Evolutionary conservation across 257 asterid genomes (phyloP), one percentile per base, ranked within the genome.

Genomic region (Echites panduratus): DNA sequence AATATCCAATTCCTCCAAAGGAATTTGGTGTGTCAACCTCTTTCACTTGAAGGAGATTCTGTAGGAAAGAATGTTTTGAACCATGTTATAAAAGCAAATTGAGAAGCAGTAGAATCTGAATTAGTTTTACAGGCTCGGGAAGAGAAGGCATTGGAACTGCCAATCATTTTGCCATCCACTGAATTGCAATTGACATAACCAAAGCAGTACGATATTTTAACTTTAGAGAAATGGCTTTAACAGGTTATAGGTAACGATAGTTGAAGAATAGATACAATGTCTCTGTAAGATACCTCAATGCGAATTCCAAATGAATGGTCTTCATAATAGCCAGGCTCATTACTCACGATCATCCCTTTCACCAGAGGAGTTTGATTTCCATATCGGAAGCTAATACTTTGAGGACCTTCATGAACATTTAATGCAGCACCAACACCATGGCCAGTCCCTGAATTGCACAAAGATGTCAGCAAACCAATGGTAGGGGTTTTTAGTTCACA

Each of bases 351-450:
- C 99, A 95, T 95, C 89, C 98, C 97, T 85, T 83, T 83, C 85
- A 90, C 73, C 84, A 95, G 84, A 5, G 98, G 97, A 64, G 98
- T 90, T 89, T 82, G 85, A 82, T 95, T 95, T 77, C 98, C 97
- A 82, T 87, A 95, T 70, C 99, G 89, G 79, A 87, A 95, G 86
- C 97, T 95, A 82, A 95, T 95, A 78, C 99, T 90, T 76, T 95
- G 99, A 79, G 99, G 99, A 76, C 99, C 99, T 86, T 95, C 99
- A 40, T 95, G 98, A 73, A 95, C 98, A 84, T 95, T 95, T 68
- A 92, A 83, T 26, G 99, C 99, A 81, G 98, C 99, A 78, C 99
- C 99, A 56, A 95, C 99, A 67, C 99, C 98, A 73, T 95, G 99
- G 73, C 99, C 99, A 47, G 99, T 95, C 65, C 99, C 99, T 95